These are phyloP conservation scores for Termitomyces sp. DNA, from an alignment of 768 basidiomycete genomes.

Conservation along the genomic window DNA sequence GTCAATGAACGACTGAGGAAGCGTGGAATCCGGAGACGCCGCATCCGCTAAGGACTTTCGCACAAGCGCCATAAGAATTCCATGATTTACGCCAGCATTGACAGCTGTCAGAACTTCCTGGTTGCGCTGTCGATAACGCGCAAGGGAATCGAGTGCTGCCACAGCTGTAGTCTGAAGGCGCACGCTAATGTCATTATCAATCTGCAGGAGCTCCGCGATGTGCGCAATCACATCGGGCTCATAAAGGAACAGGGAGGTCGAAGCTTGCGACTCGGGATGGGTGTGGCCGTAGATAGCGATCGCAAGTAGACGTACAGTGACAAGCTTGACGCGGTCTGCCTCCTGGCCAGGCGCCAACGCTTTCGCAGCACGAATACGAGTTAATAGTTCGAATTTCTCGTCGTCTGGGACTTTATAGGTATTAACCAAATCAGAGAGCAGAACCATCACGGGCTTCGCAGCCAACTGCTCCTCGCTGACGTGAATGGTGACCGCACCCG, in stretches of 20 bases:
- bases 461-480: conserved; percentile 59
- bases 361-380: conserved; percentile 78
- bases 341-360: conserved; percentile 57
- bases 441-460: conserved; percentile 64
- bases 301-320: conserved; percentile 77
- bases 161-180: conserved; percentile 82
- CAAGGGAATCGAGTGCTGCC: conserved; percentile 86
- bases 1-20: conserved; percentile 78
- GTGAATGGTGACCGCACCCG: conserved; percentile 58
- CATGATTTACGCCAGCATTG: conserved; percentile 95
- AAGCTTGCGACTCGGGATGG: conserved; percentile 72
- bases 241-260: conserved; percentile 83
- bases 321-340: conserved; percentile 71
- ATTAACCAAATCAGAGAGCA: conserved; percentile 72
- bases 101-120: conserved; percentile 87
- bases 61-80: conserved; percentile 85
- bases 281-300: conserved; percentile 92
- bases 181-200: conserved; percentile 67
- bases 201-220: conserved; percentile 84
- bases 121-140: conserved; percentile 76
- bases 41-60: conserved; percentile 79
- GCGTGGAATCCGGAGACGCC: conserved; percentile 55
- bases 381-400: conserved; percentile 86
- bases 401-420: conserved; percentile 66
- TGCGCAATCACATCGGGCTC: conserved; percentile 91